Conservation (phyloP, 2,329 filamentous ascomycete species). For the Colletotrichum chlorophyti region DNA sequence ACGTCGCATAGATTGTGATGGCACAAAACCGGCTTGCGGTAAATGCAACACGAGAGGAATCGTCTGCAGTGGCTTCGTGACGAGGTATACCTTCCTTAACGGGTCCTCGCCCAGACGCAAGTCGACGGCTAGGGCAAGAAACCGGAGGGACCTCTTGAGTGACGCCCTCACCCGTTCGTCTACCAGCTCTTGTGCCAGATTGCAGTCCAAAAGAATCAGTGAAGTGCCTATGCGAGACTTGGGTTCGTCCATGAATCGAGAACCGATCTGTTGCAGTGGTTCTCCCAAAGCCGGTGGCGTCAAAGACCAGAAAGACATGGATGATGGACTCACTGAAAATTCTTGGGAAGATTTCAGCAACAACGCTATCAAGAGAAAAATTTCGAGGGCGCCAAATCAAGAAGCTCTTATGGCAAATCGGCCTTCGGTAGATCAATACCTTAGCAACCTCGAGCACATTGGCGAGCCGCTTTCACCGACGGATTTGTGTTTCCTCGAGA, state of each 20-base stretch:
- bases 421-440: background rate
- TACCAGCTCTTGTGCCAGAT: background rate
- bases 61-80: constrained; percentile 37
- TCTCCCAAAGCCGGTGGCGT: too few species aligned
- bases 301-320: too few species aligned
- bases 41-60: constrained; percentile 41
- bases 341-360: too few species aligned
- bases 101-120: constrained; percentile 15
- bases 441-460: background rate
- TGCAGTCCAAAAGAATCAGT: background rate
- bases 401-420: background rate
- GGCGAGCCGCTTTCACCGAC: background rate
- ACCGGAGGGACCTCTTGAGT: constrained; percentile 7
- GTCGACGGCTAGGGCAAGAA: background rate
- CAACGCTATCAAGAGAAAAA: too few species aligned
- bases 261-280: too few species aligned
- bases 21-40: constrained; percentile 36
- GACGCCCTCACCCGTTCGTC: constrained; percentile 20
- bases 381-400: too few species aligned
- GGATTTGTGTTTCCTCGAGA: background rate
- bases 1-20: constrained; percentile 43
- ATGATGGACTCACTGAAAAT: too few species aligned
- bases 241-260: too few species aligned
- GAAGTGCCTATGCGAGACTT: too few species aligned
- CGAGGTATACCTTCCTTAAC: constrained; percentile 36